Percentiles rank a stretch among this genome's conserved stretches.
phyloP scores from a whole-genome alignment of 441 rosid genomes.

The Pelargonium exstipulatum region DNA sequence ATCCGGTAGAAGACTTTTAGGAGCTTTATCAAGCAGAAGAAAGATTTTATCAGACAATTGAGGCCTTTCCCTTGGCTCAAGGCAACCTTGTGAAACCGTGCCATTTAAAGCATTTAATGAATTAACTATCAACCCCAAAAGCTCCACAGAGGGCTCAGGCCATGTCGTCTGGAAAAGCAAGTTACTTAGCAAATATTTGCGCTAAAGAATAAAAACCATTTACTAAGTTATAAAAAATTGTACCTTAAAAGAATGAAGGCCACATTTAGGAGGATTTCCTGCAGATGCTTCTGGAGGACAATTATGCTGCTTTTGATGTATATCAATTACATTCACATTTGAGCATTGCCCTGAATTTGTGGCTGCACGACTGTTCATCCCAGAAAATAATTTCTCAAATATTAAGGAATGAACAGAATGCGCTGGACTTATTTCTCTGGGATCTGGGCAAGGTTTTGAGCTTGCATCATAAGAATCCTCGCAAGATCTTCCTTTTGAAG shows the following conservation, averaged over 20 bases:
- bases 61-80: conserved; percentile 7
- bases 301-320: background rate
- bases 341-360: background rate
- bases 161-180: conserved; percentile 6
- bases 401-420: conserved; percentile 2
- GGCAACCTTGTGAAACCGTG: background rate
- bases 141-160: conserved; percentile 5
- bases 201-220: background rate
- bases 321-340: background rate
- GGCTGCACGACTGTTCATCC: background rate
- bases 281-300: background rate
- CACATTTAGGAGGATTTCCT: background rate
- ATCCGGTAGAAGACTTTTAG: conserved; percentile 1
- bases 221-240: background rate
- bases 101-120: background rate
- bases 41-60: conserved; percentile 4
- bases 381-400: conserved; percentile 7
- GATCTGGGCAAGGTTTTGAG: conserved; percentile 51
- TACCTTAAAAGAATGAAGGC: conserved; percentile 4
- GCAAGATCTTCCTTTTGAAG: conserved; percentile 63
- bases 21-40: conserved; percentile 5
- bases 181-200: conserved; percentile 3
- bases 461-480: conserved; percentile 50
- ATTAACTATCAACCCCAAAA: conserved; percentile 5
- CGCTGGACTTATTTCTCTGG: conserved; percentile 1